Evolutionary conservation across 805 yeast species (phyloP), one percentile per base, ranked within the genome.

Genomic region (Cephaloascus albidus): DNA sequence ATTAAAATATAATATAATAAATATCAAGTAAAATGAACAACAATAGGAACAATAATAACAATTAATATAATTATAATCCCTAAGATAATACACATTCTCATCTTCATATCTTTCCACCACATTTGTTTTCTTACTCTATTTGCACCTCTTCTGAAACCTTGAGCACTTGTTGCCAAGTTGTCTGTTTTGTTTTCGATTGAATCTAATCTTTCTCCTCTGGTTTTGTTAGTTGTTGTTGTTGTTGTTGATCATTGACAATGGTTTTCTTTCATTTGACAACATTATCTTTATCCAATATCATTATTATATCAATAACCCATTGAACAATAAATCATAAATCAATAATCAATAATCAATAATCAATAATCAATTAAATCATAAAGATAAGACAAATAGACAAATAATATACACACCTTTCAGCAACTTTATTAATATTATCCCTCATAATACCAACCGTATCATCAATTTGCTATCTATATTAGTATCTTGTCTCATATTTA

Each of bases 21-120:
- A n/a, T n/a, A n/a, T 35, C 44, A 65, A 35, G 72, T 73, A 60
- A 88, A 89, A 58, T 89, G 96, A 41, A 90, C 87, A 27, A 85
- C 97, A 45, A 93, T 79, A 23, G 97, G 97, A 33, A 90, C 96
- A 48, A 89, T 85, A 41, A 90, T 95, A 40, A 90, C 84, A 42
- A 90, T 64, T 49, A 90, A 64, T 39, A 89, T 78, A 54, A 90
- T 78, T 39, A 93, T 65, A 19, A 81, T 80, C 20, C 82, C 84
- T 36, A 82, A 78, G 43, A 89, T 81, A 42, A 85, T 65, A 63
- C 97, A 90, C 70, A 89, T 68, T 62, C 95, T 82, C 90, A 93
- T 84, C 70, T 93, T 93, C 77, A 93, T 74, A 60, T 90, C 96
- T 63, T 93, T 90, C 85, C 95, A 85, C 97, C 97, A 90, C 97